Evolutionary conservation across 2,329 filamentous ascomycete genomes (phyloP).

Genomic region (Didymella lethalis): DNA sequence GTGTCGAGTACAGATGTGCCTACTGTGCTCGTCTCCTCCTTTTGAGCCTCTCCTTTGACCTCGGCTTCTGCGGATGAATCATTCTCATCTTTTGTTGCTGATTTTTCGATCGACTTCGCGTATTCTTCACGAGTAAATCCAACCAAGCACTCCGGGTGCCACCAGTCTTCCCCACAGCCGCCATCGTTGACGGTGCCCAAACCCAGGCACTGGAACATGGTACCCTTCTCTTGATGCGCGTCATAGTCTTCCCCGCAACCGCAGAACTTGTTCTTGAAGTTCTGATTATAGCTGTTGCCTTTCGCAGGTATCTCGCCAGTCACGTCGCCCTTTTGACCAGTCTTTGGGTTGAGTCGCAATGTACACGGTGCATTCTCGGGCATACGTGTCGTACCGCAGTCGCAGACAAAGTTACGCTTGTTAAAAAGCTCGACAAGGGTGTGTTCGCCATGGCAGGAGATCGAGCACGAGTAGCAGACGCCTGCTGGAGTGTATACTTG

Average conservation of each 20-base stretch:
- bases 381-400: slow-evolving; percentile 89
- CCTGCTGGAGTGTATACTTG: slow-evolving; percentile 77
- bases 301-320: slow-evolving; percentile 75
- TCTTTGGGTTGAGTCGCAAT: slow-evolving; percentile 74
- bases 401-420: slow-evolving; percentile 95
- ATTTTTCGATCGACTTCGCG: slow-evolving; percentile 55
- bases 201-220: slow-evolving; percentile 97
- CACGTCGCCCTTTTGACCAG: slow-evolving; percentile 78
- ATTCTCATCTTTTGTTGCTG: slow-evolving; percentile 24
- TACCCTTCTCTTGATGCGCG: slow-evolving; percentile 86
- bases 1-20: slow-evolving; percentile 31
- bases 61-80: slow-evolving; percentile 21
- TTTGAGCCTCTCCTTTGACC: slow-evolving; percentile 1
- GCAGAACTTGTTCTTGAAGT: slow-evolving; percentile 93
- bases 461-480: slow-evolving; percentile 95
- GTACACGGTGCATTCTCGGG: slow-evolving; percentile 75
- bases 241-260: slow-evolving; percentile 89
- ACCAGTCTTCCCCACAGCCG: slow-evolving; percentile 97
- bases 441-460: slow-evolving; percentile 96
- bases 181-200: slow-evolving; percentile 80
- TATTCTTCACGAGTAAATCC: slow-evolving; percentile 79
- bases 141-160: slow-evolving; percentile 90
- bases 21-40: slow-evolving; percentile 21
- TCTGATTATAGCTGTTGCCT: slow-evolving; percentile 92
- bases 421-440: slow-evolving; percentile 93